Conservation (phyloP, 2,329 filamentous ascomycete genomes). For the Ceratocystis cacaofunesta region DNA sequence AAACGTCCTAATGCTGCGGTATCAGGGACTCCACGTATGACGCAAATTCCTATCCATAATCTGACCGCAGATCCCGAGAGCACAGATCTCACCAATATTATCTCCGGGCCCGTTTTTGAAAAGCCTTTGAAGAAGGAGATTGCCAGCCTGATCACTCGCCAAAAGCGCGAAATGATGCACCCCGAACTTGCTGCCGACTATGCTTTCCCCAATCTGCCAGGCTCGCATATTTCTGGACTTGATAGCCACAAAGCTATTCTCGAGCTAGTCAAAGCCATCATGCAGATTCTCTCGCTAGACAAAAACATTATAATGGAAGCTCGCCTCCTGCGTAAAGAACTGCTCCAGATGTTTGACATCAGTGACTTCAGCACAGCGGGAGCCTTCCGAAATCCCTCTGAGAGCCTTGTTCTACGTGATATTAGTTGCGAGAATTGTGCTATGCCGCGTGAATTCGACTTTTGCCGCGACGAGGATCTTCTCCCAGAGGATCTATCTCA, state of each 20-base stretch:
- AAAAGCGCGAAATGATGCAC: constrained; percentile 79
- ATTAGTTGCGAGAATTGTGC: constrained; percentile 85
- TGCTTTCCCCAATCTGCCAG: constrained; percentile 65
- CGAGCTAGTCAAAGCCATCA: constrained; percentile 81
- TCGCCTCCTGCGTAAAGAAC: constrained; percentile 72
- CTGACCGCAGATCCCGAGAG: constrained; percentile 45
- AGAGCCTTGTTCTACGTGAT: constrained; percentile 56
- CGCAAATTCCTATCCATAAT: constrained; percentile 43
- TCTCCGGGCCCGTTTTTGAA: constrained; percentile 71
- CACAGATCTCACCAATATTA: constrained; percentile 30
- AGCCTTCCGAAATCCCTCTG: constrained; percentile 74
- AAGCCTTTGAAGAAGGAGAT: constrained; percentile 86
- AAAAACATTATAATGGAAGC: constrained; percentile 83
- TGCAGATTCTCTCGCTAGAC: constrained; percentile 83
- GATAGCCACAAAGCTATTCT: constrained; percentile 31
- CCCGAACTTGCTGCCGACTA: constrained; percentile 79
- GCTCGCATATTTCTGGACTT: constrained; percentile 39
- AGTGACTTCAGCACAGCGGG: constrained; percentile 83
- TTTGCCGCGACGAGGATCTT: constrained; percentile 79
- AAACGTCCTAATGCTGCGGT: constrained; percentile 51
- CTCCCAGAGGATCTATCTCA: constrained; percentile 35
- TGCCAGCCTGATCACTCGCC: constrained; percentile 61
- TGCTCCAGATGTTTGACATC: constrained; percentile 81
- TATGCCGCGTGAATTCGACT: constrained; percentile 71
- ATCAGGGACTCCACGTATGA: constrained; percentile 32